Evolutionary conservation across 371 early-diverging fungal genomes (phyloP).

Genomic region (Lichtheimia hyalospora): DNA sequence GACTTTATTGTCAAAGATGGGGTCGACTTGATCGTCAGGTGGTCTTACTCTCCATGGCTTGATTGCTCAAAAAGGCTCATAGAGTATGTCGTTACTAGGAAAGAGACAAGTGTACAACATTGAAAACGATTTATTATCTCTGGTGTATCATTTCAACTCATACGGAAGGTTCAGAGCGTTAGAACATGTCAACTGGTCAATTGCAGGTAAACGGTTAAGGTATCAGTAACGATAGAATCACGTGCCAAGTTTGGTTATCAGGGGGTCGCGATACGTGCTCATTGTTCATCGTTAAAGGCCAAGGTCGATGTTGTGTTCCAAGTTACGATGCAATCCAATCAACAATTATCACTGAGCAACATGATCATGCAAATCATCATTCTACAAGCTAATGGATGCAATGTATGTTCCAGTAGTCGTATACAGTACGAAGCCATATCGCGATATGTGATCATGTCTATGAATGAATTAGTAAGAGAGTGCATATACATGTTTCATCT

Average conservation of each 20-base stretch:
- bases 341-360: conserved; percentile 50
- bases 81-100: conserved; percentile 38
- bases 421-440: conserved; percentile 42
- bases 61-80: neutral
- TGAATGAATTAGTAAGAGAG: conserved; percentile 55
- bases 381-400: conserved; percentile 41
- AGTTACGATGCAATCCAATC: conserved; percentile 45
- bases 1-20: conserved; percentile 15
- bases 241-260: conserved; percentile 5
- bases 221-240: neutral
- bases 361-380: conserved; percentile 45
- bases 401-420: conserved; percentile 46
- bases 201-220: conserved; percentile 34
- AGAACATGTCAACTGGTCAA: conserved; percentile 42
- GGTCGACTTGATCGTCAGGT: conserved; percentile 22
- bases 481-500: neutral
- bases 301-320: conserved; percentile 48
- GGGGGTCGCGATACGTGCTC: conserved; percentile 42
- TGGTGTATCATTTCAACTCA: conserved; percentile 54
- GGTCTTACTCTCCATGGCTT: neutral
- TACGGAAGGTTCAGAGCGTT: conserved; percentile 65
- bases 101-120: conserved; percentile 60
- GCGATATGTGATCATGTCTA: conserved; percentile 45
- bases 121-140: conserved; percentile 42
- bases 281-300: conserved; percentile 52